Percentiles rank a stretch among this genome's conserved stretches.
These are phyloP conservation scores for Russula olivacea DNA, from an alignment of 768 basidiomycete genomes.

Conservation along the genomic window DNA sequence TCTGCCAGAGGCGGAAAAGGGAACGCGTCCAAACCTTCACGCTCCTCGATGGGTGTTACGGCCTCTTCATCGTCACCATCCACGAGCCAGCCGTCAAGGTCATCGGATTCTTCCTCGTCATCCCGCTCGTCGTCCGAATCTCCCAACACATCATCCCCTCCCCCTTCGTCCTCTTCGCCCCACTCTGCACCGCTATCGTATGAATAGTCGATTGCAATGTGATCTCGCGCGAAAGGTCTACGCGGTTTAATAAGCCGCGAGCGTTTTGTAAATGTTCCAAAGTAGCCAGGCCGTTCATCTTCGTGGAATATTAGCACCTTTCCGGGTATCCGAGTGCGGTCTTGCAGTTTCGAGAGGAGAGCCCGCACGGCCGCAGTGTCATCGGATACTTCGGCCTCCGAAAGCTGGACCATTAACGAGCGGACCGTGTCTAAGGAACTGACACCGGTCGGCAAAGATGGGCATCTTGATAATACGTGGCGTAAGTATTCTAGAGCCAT, in stretches of 20 bases:
- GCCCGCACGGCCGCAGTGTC: conserved; percentile 63
- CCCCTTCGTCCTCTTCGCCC: conserved; percentile 78
- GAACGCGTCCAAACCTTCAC: conserved; percentile 32
- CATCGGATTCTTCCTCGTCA: conserved; percentile 60
- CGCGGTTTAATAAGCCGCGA: conserved; percentile 78
- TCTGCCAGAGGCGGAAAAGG: conserved; percentile 34
- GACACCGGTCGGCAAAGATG: conserved; percentile 33
- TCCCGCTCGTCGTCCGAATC: conserved; percentile 58
- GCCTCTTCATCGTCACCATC: conserved; percentile 60
- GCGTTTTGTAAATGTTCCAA: conserved; percentile 87
- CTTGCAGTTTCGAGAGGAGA: conserved; percentile 54
- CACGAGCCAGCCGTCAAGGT: conserved; percentile 73
- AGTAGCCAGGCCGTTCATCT: conserved; percentile 87
- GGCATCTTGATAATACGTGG: conserved; percentile 22
- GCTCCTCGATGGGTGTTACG: conserved; percentile 38
- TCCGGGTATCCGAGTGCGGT: conserved; percentile 58
- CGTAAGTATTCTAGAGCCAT: conserved; percentile 6
- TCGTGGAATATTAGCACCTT: conserved; percentile 82
- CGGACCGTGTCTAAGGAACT: conserved; percentile 36
- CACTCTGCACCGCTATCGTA: conserved; percentile 97
- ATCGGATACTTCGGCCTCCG: conserved; percentile 71
- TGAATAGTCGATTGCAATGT: conserved; percentile 73
- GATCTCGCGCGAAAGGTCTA: conserved; percentile 75
- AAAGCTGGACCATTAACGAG: conserved; percentile 54
- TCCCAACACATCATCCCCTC: conserved; percentile 69